phyloP scores from a whole-genome alignment of 352 stramenopile genomes.

The Phytopythium delawarense region DNA sequence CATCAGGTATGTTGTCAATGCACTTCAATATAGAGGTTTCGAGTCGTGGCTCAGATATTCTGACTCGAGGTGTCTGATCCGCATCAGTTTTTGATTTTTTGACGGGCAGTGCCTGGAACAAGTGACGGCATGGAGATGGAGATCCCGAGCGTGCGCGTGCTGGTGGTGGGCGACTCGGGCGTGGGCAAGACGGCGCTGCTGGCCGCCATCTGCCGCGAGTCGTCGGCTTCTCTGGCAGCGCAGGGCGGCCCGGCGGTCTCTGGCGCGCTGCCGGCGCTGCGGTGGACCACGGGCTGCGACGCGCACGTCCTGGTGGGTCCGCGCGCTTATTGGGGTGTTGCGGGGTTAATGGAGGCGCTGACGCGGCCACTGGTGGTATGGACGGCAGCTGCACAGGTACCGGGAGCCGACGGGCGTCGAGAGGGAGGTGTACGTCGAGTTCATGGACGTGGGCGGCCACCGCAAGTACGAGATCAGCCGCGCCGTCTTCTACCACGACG shows the following conservation, averaged over 20 bases:
- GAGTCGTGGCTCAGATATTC: background rate
- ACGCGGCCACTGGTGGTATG: background rate
- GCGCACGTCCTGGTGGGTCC: constrained; percentile 62
- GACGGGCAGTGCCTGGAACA: too few relatives aligned
- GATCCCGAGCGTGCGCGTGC: constrained; percentile 63
- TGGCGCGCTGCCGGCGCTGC: constrained; percentile 11
- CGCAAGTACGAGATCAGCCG: constrained; percentile 79
- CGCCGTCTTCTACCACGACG: constrained; percentile 74
- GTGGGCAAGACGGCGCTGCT: constrained; percentile 83
- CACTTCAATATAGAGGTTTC: too few relatives aligned
- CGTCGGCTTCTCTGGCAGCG: constrained; percentile 5
- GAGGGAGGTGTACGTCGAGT: constrained; percentile 72
- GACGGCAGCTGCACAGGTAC: constrained; percentile 25
- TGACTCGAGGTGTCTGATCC: background rate
- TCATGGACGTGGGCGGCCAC: constrained; percentile 81
- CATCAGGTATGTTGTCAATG: background rate
- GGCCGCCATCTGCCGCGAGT: constrained; percentile 46
- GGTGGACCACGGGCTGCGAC: constrained; percentile 83
- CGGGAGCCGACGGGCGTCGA: constrained; percentile 29
- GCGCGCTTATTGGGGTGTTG: background rate
- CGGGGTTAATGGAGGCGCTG: background rate
- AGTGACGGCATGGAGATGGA: constrained; percentile 38
- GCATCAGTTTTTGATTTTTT: constrained; percentile 1
- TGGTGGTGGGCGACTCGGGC: constrained; percentile 83
- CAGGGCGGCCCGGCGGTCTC: constrained; percentile 8